phyloP scores from a whole-genome alignment of 768 basidiomycete species.

The Pulveroboletus sp. region DNA sequence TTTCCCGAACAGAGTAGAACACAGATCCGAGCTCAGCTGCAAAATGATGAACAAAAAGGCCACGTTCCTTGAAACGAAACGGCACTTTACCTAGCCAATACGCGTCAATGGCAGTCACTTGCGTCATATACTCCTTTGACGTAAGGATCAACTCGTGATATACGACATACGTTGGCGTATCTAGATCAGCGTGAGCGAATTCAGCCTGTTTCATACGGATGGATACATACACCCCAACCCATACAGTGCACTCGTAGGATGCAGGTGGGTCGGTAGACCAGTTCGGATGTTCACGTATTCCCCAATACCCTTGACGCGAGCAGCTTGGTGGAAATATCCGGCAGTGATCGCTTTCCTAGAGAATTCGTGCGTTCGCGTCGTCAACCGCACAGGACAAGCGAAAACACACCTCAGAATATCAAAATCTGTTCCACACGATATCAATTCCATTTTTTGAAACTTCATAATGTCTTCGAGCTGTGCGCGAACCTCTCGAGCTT shows the following conservation, averaged over 20 bases:
- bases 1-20: constrained; percentile 97
- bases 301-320: constrained; percentile 96
- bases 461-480: constrained; percentile 99
- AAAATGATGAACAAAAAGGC: constrained; percentile 6
- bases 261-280: constrained; percentile 91
- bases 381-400: neutral
- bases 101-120: constrained; percentile 96
- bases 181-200: constrained; percentile 39
- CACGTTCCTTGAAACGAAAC: neutral
- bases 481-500: constrained; percentile 90
- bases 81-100: constrained; percentile 85
- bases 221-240: constrained; percentile 83
- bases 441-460: constrained; percentile 92
- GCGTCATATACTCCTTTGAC: constrained; percentile 98
- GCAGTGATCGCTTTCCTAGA: constrained; percentile 92
- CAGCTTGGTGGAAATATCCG: constrained; percentile 99
- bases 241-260: constrained; percentile 95
- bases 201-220: neutral
- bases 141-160: constrained; percentile 97
- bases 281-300: constrained; percentile 98
- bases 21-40: constrained; percentile 92
- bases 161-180: constrained; percentile 94
- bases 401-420: constrained; percentile 70
- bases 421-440: constrained; percentile 93
- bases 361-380: neutral